Evolutionary conservation across 2,329 filamentous ascomycete genomes (phyloP), one percentile per base, ranked within the genome.

Genomic region (Ceratocystis smalleyi): DNA sequence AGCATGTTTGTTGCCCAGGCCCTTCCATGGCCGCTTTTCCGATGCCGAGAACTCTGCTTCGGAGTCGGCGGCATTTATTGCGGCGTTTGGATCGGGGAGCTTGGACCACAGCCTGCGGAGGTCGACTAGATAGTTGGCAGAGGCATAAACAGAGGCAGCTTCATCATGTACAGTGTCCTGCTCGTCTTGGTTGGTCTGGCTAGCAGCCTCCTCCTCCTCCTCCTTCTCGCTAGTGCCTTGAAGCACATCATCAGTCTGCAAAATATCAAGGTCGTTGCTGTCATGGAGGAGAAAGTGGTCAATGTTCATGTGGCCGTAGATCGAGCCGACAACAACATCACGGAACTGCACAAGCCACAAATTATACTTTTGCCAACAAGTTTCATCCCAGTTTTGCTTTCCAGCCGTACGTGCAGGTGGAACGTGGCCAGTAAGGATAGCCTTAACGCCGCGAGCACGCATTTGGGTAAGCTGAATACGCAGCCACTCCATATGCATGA

Each of bases 261-360:
- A 54, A 59, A 90, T 79, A 67, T 88, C 80, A 63, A 96, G 79
- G 0, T 95, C 82, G 49, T 87, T 79, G 65, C 85, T 89, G 72
- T 97, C 92, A 70, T 96, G 89, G 17, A 99, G 77, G 71, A 97
- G 82, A 74, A 99, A 99, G 73, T 99, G 94, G 70, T 99, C 94
- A 68, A 96, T 88, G 71, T 99, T 99, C 94, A 99, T 97, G 73
- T 99, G 94, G 1, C 92, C 94, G 71, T 88, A 99, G 5, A 95
- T 71, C 30, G 84, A 84, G 12, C 83, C 84, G 22, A 91, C 80
- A 22, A 99, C 80, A 45, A 99, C 86, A 73, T 99, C 94, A 43
- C 94, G 87, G 74, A 91, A 99, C 73, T 95, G 90, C 69, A 84
- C 82, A 70, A 92, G 77, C 90, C 91, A 97, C 3, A 97, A 77